Percentiles rank a stretch among this genome's conserved stretches.
phyloP scores from a whole-genome alignment of 768 basidiomycete genomes.

The Holtermannia corniformis region DNA sequence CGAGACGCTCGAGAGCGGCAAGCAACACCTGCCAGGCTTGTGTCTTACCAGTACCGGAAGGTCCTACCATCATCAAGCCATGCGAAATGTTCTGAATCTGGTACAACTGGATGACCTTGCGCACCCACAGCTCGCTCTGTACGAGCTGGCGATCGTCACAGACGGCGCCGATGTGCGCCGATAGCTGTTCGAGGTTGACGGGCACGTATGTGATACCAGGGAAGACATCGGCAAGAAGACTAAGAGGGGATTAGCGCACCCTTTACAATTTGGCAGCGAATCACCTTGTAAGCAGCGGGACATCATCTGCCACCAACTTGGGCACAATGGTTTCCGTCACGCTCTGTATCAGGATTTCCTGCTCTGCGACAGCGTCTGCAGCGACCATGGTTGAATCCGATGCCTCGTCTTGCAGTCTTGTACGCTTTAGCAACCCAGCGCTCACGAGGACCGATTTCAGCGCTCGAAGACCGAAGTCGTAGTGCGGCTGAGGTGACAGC shows the following conservation, averaged over 20 bases:
- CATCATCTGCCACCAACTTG: conserved; percentile 94
- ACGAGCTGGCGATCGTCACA: conserved; percentile 79
- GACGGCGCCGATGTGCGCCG: conserved; percentile 74
- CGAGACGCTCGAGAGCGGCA: conserved; percentile 76
- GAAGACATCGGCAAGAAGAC: conserved; percentile 91
- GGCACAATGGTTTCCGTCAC: conserved; percentile 98
- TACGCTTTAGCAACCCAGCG: conserved; percentile 93
- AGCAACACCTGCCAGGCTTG: conserved; percentile 94
- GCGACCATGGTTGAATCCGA: conserved; percentile 50
- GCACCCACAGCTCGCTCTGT: conserved; percentile 77
- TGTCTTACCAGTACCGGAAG: conserved; percentile 93
- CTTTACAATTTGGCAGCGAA: conserved; percentile 17
- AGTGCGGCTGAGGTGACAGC: conserved; percentile 92
- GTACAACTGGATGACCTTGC: conserved; percentile 93
- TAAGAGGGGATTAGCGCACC: too few species aligned
- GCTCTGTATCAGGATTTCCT: conserved; percentile 95
- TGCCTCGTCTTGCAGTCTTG: conserved; percentile 43
- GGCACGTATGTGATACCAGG: conserved; percentile 87
- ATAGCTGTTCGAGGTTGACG: conserved; percentile 74
- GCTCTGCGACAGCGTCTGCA: conserved; percentile 47
- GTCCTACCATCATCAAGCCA: conserved; percentile 99
- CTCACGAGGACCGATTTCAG: conserved; percentile 92
- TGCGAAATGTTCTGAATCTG: conserved; percentile 99
- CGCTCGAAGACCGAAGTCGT: conserved; percentile 96
- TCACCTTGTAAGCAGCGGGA: conserved; percentile 82